Base-by-base conservation (phyloP, 768 basidiomycete species). In the Pleurotus giganteus region DNA sequence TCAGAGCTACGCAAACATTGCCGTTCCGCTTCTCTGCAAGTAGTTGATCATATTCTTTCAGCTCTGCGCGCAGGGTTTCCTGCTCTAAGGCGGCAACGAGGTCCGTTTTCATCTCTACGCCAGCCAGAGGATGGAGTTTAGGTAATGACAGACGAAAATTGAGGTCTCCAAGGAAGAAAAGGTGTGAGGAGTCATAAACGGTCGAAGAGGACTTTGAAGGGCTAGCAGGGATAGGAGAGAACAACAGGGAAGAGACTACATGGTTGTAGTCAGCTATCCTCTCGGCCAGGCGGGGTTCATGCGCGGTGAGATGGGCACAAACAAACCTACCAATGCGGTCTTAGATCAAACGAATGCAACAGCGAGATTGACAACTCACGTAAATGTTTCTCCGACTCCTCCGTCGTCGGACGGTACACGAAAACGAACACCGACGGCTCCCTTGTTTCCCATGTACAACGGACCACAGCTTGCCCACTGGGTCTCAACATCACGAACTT, bases 161-260 rank as follows among this genome's bases (percentile, higher is more conserved):
- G 58, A 97, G 81, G 70, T 98, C 95, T 4, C 96, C 96, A 29
- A 97, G 79, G 66, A 97, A 79, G 77, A 98, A 97, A 1, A 97
- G 77, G 67, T 98, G 92, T 11, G 92, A 91, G 0, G 94, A 89
- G 41, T 84, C 76, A 73, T 90, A 94, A 43, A 98, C 80, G 9
- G 84, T 88, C 45, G 84, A 82, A 4, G 75, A 71, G 9, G 59
- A 55, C 24, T 61, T 62, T 0, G 77, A 69, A 7, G 71, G 66
- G 2, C 73, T 69, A 2, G 69, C 66, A 31, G 74, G 68, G 2
- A 76, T 54, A 6, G 89, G 75, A 7, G 83, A 73, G 63, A 99
- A 97, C 43, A 95, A 77, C 28, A 99, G 79, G 1, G 86, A 82
- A 41, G 83, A 73, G 34, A 92, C 89, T 34, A 99, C 93, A 58